These are phyloP conservation scores for Nyssa sinensis DNA, from an alignment of 148 eudicot species.

Conservation along the genomic window DNA sequence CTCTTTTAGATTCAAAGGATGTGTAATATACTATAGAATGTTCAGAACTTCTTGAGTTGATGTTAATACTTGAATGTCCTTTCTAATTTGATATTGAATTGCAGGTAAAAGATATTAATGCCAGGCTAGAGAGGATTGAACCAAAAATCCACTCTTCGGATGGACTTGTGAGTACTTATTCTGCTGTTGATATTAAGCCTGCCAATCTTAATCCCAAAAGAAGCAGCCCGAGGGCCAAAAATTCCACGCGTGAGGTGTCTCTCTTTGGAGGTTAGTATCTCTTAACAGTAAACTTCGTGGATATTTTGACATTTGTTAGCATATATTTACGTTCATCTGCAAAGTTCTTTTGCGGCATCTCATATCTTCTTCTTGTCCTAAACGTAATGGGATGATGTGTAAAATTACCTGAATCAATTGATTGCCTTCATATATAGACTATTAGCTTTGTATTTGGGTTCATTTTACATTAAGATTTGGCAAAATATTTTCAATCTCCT, in stretches of 20 bases:
- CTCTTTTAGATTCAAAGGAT: not conserved
- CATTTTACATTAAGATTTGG: not conserved
- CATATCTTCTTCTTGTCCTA: no score
- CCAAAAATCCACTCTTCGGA: constrained; percentile 72
- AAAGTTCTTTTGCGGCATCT: not conserved
- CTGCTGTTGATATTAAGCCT: constrained; percentile 52
- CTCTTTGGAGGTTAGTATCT: constrained; percentile 80
- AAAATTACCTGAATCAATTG: no score
- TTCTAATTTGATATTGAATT: constrained; percentile 15
- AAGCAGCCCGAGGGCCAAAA: constrained; percentile 89
- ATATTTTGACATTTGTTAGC: constrained; percentile 5
- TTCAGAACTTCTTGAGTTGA: not conserved
- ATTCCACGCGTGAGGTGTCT: constrained; percentile 62
- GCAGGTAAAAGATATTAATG: constrained; percentile 91
- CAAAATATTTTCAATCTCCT: no score
- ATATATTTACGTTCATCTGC: not conserved
- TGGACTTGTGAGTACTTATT: constrained; percentile 40
- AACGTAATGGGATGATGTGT: no score
- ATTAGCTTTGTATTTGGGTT: not conserved
- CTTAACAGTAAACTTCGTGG: not conserved
- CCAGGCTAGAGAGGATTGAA: constrained; percentile 81
- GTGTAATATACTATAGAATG: no score
- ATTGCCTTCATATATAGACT: not conserved
- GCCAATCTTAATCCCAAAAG: constrained; percentile 56
- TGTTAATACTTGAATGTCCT: not conserved